Conservation (phyloP, 495 filamentous ascomycete species). For the Daldinia bambusicola region DNA sequence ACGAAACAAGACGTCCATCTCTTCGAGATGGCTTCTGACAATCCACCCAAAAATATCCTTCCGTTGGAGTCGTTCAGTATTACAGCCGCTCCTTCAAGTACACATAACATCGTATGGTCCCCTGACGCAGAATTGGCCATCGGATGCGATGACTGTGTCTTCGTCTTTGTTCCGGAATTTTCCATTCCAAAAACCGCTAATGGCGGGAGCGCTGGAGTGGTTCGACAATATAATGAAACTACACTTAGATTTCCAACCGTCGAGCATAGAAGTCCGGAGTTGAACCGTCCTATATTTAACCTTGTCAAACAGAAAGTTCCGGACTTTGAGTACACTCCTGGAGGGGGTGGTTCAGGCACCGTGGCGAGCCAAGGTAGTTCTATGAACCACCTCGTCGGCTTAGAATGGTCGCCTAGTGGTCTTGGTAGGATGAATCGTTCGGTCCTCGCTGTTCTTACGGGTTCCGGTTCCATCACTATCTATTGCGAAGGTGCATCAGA, state of each 20-base stretch:
- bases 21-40: constrained; percentile 25
- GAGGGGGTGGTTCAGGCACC: constrained; percentile 55
- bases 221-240: constrained; percentile 43
- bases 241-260: constrained; percentile 46
- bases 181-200: constrained; percentile 32
- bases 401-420: constrained; percentile 59
- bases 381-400: constrained; percentile 58
- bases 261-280: constrained; percentile 36
- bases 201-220: constrained; percentile 2
- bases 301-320: constrained; percentile 34
- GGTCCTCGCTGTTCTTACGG: constrained; percentile 55
- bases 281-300: constrained; percentile 45
- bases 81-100: constrained; percentile 53
- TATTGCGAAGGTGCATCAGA: constrained; percentile 55
- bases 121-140: constrained; percentile 61
- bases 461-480: constrained; percentile 53
- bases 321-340: constrained; percentile 41
- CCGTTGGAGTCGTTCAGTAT: constrained; percentile 58
- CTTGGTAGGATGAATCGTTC: constrained; percentile 57
- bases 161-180: constrained; percentile 59
- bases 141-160: constrained; percentile 59
- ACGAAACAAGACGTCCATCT: background rate
- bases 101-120: constrained; percentile 59
- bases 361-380: constrained; percentile 58
- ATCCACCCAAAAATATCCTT: constrained; percentile 40